Base-by-base conservation (phyloP, 2,329 filamentous ascomycete species). In the Aspergillus uvarum region DNA sequence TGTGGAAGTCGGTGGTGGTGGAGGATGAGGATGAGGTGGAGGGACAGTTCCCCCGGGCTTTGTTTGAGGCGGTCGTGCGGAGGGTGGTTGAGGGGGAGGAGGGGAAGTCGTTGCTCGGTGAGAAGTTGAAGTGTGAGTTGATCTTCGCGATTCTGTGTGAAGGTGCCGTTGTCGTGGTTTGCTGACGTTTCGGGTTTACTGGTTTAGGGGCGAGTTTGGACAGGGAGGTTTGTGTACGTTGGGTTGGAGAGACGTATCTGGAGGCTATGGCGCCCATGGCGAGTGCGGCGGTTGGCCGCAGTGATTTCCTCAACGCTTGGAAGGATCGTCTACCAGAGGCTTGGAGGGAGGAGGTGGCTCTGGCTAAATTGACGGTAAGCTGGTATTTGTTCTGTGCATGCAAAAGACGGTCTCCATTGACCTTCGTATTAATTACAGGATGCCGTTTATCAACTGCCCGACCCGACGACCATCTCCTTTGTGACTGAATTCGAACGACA, bases 291-390 rank as follows among this genome's bases (percentile, higher is more conserved):
- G 64, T 75, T 59, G 67, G 67, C 14, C 67, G 70, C 35, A 71
- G 61, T 38, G 70, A 76, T 8, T 79, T 76, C 38, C 54, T 79
- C 8, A 70, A 69, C 51, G 65, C 66, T 11, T 80, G 78, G 78
- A 78, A 74, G 60, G 76, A 80, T 60, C 69, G 72, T 54, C 67
- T 79, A 42, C 78, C 77, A n/a, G 78, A 80, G 58, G 59, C 71
- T 31, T 80, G 78, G 78, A 74, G 76, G 57, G 59, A 60, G 12
- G 70, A 77, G 29, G 75, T 70, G 21, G 61, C 67, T 19, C 61
- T 75, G 35, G 70, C 72, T 16, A 72, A 71, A 44, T 54, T 79
- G 57, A 70, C 68, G 26, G 74, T 76, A 63, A 51, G 68, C 65
- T n/a, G 4, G 48, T 11, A 11, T 29, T 16, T 7, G 19, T 11